Base-by-base conservation (phyloP, 176 grass and related monocot genomes). In the Eremochloa ophiuroides region DNA sequence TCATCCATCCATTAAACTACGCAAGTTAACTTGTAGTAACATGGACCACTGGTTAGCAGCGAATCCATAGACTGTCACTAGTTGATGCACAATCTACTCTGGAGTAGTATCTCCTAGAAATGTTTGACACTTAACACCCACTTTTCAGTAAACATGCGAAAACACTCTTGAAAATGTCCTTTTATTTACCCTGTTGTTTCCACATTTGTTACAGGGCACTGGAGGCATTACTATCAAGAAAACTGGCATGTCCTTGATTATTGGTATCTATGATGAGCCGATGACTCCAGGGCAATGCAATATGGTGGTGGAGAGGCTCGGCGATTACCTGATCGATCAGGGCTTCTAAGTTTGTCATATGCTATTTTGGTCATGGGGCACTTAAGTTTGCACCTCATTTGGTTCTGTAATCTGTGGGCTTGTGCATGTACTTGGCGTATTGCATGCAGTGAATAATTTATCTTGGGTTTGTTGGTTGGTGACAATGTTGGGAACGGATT, bases 201-300 rank as follows among this genome's bases (percentile, higher is more conserved):
- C 20, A 22, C 31, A 26, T 78, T 68, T 33, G 1, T 73, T 78
- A 1, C 33, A 97, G 94, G 94, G 94, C 71, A 66, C 91, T 74
- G 94, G 91, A 55, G 94, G 94, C 51, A 50, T 91, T 22, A 83
- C 77, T 82, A 10, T 93, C 35, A 97, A 97, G 88, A 97, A 97
- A 90, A 93, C 94, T 0, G 31, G 1, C 34, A 23, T 85, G 84
- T 38, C 91, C 39, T 63, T 97, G 66, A 85, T 97, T 47, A 18
- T 93, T 20, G 94, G 94, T n/a, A 91, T 97, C 80, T 97, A 93
- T 59, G 94, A 97, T 11, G 94, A 97, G 73, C 94, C 94, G 50
- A 93, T 97, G 94, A 85, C 94, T 73, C 91, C 94, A 16, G 94
- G 94, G 20, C 94, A 93, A 75, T 97, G 94, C 91, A 97, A 97